Evolutionary conservation across 192 early-diverging fungal genomes (phyloP), one percentile per base, ranked within the genome.

Genomic region (Backusella westeae): DNA sequence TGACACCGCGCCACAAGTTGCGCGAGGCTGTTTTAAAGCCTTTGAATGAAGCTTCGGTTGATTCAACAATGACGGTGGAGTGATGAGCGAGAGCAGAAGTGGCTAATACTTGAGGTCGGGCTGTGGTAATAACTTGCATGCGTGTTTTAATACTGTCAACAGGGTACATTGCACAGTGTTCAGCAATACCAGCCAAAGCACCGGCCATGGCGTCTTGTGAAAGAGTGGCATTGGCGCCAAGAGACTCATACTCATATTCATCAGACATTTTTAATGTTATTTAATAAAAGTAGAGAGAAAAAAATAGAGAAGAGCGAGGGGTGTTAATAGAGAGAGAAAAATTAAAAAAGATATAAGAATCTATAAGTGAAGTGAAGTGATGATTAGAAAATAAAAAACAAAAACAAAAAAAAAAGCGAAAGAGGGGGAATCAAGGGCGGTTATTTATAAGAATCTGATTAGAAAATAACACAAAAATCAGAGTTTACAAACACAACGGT

Each of bases 101-200:
- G 19, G 67, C 67, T 44, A 71, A 46, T 71, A 71, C 44, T 49
- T 44, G 70, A 34, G 39, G 70, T 71, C 70, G 34, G n/a, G 36
- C 68, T 94, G 87, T 46, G 85, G 87, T 10, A 92, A 79, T 85
- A 34, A 98, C 89, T 82, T 98, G 97, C 95, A 96, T 98, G 35
- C 97, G 89, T 6, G 97, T 98, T 93, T 99, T 99, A 80, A 99
- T 90, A 74, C 89, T 89, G 83, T 99, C 97, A 35, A 97, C 87
- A 4, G 96, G 97, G 82, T 95, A 97, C 92, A 96, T 97, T 69
- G 97, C 87, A 36, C 93, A 90, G 79, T 99, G 97, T 83, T 99
- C 97, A 71, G 94, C 94, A 77, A 99, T 97, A 72, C 97, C 97
- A 29, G 97, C 97, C 14, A 96, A 86, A 4, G 97, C 96, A n/a